Percentiles rank a stretch among this genome's conserved stretches.
Evolutionary conservation across 441 rosid genomes (phyloP).

Genomic region (Adansonia grandidieri): DNA sequence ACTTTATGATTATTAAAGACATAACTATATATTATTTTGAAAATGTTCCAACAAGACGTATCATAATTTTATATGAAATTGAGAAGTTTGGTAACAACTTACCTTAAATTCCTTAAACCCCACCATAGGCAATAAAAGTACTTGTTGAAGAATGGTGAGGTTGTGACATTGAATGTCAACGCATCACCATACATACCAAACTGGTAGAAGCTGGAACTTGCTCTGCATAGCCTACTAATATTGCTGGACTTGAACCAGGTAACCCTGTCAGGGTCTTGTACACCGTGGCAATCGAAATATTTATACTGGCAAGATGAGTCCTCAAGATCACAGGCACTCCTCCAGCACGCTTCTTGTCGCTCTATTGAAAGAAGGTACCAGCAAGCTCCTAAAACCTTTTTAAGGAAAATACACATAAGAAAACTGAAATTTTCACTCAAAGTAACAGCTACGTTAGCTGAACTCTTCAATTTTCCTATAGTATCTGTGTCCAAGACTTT

Average conservation of each 20-base stretch:
- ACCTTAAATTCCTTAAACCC: conserved; percentile 92
- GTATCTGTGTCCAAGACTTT: no score
- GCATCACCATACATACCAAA: conserved; percentile 83
- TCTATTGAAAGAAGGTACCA: conserved; percentile 90
- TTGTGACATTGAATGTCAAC: conserved; percentile 55
- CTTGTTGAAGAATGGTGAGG: conserved; percentile 65
- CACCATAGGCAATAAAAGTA: conserved; percentile 97
- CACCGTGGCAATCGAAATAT: conserved; percentile 65
- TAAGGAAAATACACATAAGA: background rate
- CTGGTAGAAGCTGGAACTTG: conserved; percentile 47
- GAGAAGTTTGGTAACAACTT: background rate
- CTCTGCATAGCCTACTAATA: conserved; percentile 53
- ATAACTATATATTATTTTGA: no score
- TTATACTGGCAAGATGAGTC: conserved; percentile 50
- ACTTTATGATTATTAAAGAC: no score
- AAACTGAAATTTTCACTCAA: no score
- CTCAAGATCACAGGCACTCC: conserved; percentile 59
- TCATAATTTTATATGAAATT: no score
- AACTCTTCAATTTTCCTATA: no score
- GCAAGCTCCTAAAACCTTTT: conserved; percentile 88
- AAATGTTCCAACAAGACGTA: no score
- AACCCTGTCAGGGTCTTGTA: conserved; percentile 42
- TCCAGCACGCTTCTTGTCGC: conserved; percentile 88
- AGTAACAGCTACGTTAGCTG: no score
- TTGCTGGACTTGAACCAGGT: conserved; percentile 75